Evolutionary conservation across 78 protist species (phyloP), one percentile per base, ranked within the genome.

Genomic region (Parvularia atlantis): DNA sequence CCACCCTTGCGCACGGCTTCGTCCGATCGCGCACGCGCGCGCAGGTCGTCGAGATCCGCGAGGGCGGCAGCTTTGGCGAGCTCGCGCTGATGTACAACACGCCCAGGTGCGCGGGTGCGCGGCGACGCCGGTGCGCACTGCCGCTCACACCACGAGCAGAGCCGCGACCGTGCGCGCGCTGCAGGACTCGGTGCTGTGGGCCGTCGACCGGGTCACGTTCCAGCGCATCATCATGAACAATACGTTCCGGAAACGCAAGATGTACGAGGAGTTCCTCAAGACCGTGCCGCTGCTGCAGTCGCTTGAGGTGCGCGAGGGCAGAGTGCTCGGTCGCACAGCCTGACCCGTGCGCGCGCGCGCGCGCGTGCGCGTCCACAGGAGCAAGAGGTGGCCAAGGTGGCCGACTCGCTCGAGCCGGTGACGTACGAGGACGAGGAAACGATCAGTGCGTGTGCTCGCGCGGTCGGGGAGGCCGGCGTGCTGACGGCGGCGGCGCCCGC

Each of bases 31-130:
- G 68, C 30, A 30, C 30, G 36, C 58, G 56, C 46, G 48, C 28
- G 31, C 39, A 22, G 70, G 71, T 73, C 26, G 24, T 24, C n/a
- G 30, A 61, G 10, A 39, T 77, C 37, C 39, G 66, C 44, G 35
- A 62, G 48, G 78, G 80, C 31, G 90, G 86, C 66, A 50, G 78
- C 59, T 89, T 89, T 65, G 93, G 93, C 52, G 93, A 89, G 59
- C 73, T 82, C 2, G 95, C 90, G 17, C 76, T 91, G 46, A 86
- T 91, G 70, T 83, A 90, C 62, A 76, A 76, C 56, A 70, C 80
- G 35, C 95, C 95, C 22, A 80, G 95, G n/a, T n/a, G n/a, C n/a
- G n/a, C n/a, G n/a, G n/a, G 46, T 41, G 46, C 46, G 9, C 46
- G 46, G 46, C 46, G 46, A 41, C 46, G 46, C 46, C 4, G 46